phyloP scores from a whole-genome alignment of 371 early-diverging fungal genomes.

The Mortierella sp. region DNA sequence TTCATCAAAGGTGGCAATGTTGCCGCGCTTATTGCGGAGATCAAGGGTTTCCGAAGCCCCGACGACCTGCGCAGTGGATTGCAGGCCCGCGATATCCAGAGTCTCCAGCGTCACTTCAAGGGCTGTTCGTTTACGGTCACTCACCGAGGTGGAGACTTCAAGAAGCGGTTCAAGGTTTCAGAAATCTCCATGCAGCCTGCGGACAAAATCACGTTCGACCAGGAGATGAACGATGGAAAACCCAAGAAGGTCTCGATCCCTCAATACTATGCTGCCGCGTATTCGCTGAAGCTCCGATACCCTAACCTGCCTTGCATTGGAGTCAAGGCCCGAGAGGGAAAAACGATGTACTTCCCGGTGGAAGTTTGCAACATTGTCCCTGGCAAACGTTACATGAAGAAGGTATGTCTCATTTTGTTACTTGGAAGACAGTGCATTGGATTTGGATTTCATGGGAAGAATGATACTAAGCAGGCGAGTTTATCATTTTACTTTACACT shows the following conservation, averaged over 20 bases:
- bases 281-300: constrained; percentile 65
- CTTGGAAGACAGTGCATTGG: no score
- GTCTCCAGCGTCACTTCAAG: constrained; percentile 40
- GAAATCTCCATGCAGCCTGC: constrained; percentile 66
- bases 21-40: constrained; percentile 23
- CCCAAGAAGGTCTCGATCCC: constrained; percentile 67
- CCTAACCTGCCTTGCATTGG: constrained; percentile 80
- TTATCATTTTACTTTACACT: background rate
- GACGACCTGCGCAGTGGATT: constrained; percentile 13
- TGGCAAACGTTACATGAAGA: constrained; percentile 73
- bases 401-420: constrained; percentile 25
- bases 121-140: constrained; percentile 70
- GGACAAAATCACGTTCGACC: constrained; percentile 66
- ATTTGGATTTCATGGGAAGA: no score
- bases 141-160: constrained; percentile 60
- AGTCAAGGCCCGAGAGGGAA: constrained; percentile 55
- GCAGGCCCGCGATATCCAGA: background rate
- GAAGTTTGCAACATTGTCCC: constrained; percentile 78
- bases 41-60: background rate
- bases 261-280: constrained; percentile 71
- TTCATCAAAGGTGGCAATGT: constrained; percentile 43
- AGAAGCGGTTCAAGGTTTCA: constrained; percentile 62
- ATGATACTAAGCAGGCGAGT: no score
- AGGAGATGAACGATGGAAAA: constrained; percentile 45
- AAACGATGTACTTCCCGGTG: constrained; percentile 69